phyloP scores from a whole-genome alignment of 306 rosid species.

The Styphnolobium japonicum region DNA sequence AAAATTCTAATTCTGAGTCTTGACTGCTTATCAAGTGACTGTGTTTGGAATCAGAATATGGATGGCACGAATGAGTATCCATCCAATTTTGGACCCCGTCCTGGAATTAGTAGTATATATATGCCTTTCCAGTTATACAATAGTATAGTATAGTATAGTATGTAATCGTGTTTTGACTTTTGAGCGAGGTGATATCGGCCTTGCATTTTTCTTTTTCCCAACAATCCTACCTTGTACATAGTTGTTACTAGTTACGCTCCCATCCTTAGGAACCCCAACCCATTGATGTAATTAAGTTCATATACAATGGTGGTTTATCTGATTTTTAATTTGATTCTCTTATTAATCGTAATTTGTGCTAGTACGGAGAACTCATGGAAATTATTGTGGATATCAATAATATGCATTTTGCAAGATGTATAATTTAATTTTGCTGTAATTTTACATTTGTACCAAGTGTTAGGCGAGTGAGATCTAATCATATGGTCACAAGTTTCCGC shows the following conservation, averaged over 20 bases:
- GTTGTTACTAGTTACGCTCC: slow-evolving; percentile 7
- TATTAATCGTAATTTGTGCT: slow-evolving; percentile 12
- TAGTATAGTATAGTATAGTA: neutral
- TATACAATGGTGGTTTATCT: slow-evolving; percentile 31
- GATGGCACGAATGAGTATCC: slow-evolving; percentile 36
- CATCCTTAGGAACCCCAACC: slow-evolving; percentile 21
- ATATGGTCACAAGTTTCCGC: neutral
- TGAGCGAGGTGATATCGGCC: slow-evolving; percentile 32
- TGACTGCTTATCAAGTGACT: slow-evolving; percentile 22
- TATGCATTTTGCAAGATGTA: slow-evolving; percentile 14
- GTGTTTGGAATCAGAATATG: slow-evolving; percentile 37
- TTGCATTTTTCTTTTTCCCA: slow-evolving; percentile 33
- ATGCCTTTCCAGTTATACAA: slow-evolving; percentile 26
- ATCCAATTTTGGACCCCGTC: slow-evolving; percentile 55
- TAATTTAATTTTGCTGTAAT: neutral
- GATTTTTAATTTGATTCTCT: slow-evolving; percentile 9
- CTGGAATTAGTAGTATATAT: slow-evolving; percentile 41
- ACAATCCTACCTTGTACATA: slow-evolving; percentile 49
- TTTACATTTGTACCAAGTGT: neutral
- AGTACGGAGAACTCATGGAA: slow-evolving; percentile 15
- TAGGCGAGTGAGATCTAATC: neutral
- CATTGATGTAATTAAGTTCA: slow-evolving; percentile 49
- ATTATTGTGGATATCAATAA: slow-evolving; percentile 14
- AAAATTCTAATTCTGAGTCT: slow-evolving; percentile 30
- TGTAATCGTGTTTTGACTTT: slow-evolving; percentile 20